Evolutionary conservation across 2,329 filamentous ascomycete species (phyloP).

Genomic region (Nemania diffusa): DNA sequence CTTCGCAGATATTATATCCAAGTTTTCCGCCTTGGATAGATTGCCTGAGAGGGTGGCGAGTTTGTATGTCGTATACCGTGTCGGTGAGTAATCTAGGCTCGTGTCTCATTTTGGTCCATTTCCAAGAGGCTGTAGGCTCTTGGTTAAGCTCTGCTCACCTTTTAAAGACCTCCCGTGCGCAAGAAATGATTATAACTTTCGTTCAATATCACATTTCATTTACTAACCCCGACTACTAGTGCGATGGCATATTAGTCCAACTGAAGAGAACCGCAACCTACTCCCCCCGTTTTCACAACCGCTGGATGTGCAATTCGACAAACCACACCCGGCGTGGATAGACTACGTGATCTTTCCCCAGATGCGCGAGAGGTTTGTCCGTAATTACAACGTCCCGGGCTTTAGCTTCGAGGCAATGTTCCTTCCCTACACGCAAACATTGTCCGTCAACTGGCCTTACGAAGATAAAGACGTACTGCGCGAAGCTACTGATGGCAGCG

Average conservation of each 20-base stretch:
- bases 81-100: slow-evolving; percentile 55
- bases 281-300: slow-evolving; percentile 80
- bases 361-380: slow-evolving; percentile 69
- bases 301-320: slow-evolving; percentile 71
- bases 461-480: slow-evolving; percentile 76
- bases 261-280: slow-evolving; percentile 80
- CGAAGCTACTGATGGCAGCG: slow-evolving; percentile 65
- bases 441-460: slow-evolving; percentile 87
- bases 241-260: slow-evolving; percentile 85
- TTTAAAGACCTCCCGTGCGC: too few species aligned
- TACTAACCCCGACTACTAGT: slow-evolving; percentile 49
- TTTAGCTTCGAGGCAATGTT: slow-evolving; percentile 85
- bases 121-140: not conserved
- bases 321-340: slow-evolving; percentile 80
- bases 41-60: slow-evolving; percentile 85
- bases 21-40: slow-evolving; percentile 82
- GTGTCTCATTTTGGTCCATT: not conserved
- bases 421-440: slow-evolving; percentile 79
- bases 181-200: too few species aligned
- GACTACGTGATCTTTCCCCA: slow-evolving; percentile 83
- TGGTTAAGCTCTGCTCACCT: not conserved
- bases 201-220: not conserved
- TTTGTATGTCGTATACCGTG: slow-evolving; percentile 85
- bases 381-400: slow-evolving; percentile 51
- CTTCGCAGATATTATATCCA: slow-evolving; percentile 84